Evolutionary conservation across 202 grass and related monocot species (phyloP).

Genomic region (Musa balbisiana): DNA sequence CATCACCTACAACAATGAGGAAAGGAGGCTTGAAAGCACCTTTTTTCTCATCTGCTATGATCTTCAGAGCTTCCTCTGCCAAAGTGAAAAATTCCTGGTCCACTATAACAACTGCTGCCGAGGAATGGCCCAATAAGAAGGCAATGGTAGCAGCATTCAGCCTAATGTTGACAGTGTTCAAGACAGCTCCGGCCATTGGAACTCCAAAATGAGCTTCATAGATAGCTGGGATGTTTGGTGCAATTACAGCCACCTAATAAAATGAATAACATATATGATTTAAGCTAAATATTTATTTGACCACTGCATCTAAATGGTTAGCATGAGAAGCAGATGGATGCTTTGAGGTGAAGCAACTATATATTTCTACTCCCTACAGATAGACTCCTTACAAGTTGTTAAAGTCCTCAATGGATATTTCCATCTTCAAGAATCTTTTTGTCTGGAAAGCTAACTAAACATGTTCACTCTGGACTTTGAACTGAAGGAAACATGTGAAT

Average conservation of each 20-base stretch:
- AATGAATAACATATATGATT: slow-evolving; percentile 12
- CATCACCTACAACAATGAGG: slow-evolving; percentile 69
- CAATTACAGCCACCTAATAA: slow-evolving; percentile 78
- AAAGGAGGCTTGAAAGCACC: slow-evolving; percentile 61
- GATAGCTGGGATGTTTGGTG: slow-evolving; percentile 81
- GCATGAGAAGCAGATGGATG: neutral
- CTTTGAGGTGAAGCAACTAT: neutral
- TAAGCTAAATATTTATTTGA: slow-evolving; percentile 11
- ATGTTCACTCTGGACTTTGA: no score
- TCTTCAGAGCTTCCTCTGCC: slow-evolving; percentile 61
- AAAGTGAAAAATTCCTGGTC: slow-evolving; percentile 85
- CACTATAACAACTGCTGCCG: slow-evolving; percentile 65
- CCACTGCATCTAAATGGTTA: no score
- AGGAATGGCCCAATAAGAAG: slow-evolving; percentile 77
- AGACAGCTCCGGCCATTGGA: slow-evolving; percentile 83
- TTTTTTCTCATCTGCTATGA: slow-evolving; percentile 56
- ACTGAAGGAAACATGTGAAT: no score
- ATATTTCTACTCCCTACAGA: neutral
- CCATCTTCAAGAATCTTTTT: no score
- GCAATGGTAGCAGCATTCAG: slow-evolving; percentile 77
- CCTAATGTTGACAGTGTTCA: slow-evolving; percentile 81
- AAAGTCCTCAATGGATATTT: no score
- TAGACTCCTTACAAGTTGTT: no score
- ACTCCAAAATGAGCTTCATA: slow-evolving; percentile 97
- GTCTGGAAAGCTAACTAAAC: no score